Base-by-base conservation (phyloP, 768 basidiomycete genomes). In the Pulveroboletus sp. region DNA sequence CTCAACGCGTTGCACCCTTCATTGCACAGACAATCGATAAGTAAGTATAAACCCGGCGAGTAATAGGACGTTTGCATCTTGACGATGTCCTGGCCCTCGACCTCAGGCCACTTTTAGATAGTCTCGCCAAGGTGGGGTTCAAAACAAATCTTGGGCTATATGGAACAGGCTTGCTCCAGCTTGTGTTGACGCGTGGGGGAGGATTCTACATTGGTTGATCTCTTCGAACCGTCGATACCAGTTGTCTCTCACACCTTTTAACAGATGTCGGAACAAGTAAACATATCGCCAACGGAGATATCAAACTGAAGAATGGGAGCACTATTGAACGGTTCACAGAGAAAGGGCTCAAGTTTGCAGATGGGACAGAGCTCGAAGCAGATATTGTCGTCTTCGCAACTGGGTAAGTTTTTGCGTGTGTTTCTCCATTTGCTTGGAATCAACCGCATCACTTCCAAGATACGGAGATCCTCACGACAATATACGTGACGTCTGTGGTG, bases 301-400 rank as follows among this genome's bases (percentile, higher is more conserved):
- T 81, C 67, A 77, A 77, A 55, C 52, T 81, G 60, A 79, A 77
- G 66, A 72, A 63, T 53, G 78, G 75, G 20, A 60, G 66, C 12
- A 37, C 52, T 1, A 65, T 70, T 40, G 53, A 60, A 34, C 40
- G 50, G 1, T 72, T 70, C 52, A 72, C 67, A 0, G 46, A 60
- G 43, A 55, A 58, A 12, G 60, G 69, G 14, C 58, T 71, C 43
- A 45, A 47, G 34, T 59, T 70, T 32, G 56, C 32, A 8, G 65
- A 69, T 19, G 68, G 62, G 13, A 63, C 63, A 0, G 60, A 64
- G 9, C 48, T 69, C 17, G 55, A 61, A 17, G 70, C 68, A 2
- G 69, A 70, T 43, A 23, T 67, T 8, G 59, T 72, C 24, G 36
- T 71, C 16, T 65, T 67, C 14, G 64, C 67, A 1, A 67, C 65